Evolutionary conservation across 2,329 filamentous ascomycete species (phyloP), one percentile per base, ranked within the genome.

Genomic region (Endocalyx cinctus): DNA sequence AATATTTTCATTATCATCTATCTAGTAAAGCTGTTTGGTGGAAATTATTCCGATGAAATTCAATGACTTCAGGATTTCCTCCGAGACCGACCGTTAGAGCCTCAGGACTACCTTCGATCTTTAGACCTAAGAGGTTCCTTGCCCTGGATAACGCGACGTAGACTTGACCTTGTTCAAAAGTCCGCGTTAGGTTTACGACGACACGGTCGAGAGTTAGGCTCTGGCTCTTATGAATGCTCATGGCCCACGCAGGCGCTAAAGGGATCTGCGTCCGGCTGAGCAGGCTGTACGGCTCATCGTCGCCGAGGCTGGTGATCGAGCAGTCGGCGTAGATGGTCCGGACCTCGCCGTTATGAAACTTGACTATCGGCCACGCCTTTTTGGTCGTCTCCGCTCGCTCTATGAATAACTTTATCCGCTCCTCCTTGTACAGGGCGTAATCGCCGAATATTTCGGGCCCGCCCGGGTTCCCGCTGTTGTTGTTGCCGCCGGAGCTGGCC

Each of bases 131-230:
- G 3, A 79, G 58, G 8, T 61, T 65, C 12, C 62, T 64, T n/a
- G 72, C 75, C 41, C 77, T 57, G 14, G 71, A 76, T 12, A 81
- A 59, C n/a, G 75, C 76, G 6, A 82, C 79, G 36, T 83, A 82
- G 0, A 70, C 68, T 54, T 81, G 77, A 0, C 76, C 75, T 17
- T 67, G 59, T 37, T 73, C 72, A 44, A 80, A 82, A 0, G 64
- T 64, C 5, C 54, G 51, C 1, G 52, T 49, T 5, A 82, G 48
- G 46, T 82, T 57, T 2, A 82, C 73, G 2, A 70, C 62, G 2
- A 77, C 75, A 4, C 66, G 64, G 14, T 80, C 69, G 4, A 84
- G 57, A 2, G 77, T 80, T 63, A 81, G 72, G 4, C 77, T 75
- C 56, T 82, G 74, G 4, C 66, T 67, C 50, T 79, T 81, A 50